Evolutionary conservation across 2,329 filamentous ascomycete species (phyloP).

Genomic region (Raffaelea ambrosiae): DNA sequence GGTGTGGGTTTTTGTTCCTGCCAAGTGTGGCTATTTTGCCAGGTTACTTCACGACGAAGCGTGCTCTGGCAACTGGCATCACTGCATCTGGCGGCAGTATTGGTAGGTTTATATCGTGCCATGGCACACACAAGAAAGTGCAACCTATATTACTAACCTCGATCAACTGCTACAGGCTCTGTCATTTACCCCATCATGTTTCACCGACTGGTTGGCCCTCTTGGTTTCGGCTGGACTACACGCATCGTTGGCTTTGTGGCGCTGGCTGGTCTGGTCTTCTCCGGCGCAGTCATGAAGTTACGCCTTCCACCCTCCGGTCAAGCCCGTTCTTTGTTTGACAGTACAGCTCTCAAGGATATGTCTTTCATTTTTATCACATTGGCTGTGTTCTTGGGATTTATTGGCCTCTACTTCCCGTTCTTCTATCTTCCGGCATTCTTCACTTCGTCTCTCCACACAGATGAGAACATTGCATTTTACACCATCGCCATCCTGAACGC

Average conservation of each 20-base stretch:
- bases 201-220: not conserved
- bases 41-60: not conserved
- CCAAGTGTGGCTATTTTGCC: not conserved
- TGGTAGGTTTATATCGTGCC: no score
- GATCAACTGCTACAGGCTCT: no score
- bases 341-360: not conserved
- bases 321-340: not conserved
- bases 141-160: no score
- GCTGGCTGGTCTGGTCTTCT: not conserved
- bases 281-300: not conserved
- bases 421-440: not conserved
- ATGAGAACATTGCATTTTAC: not conserved
- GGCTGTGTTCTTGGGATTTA: not conserved
- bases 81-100: not conserved
- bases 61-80: not conserved
- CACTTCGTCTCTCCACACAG: not conserved
- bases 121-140: no score
- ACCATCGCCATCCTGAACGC: not conserved
- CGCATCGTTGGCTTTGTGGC: not conserved
- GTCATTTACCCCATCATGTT: constrained; percentile 1
- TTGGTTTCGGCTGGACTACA: not conserved
- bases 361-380: not conserved
- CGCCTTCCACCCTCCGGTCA: not conserved
- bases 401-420: not conserved
- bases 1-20: not conserved